phyloP scores from a whole-genome alignment of 2,329 filamentous ascomycete species.

The Cladosporium velox region DNA sequence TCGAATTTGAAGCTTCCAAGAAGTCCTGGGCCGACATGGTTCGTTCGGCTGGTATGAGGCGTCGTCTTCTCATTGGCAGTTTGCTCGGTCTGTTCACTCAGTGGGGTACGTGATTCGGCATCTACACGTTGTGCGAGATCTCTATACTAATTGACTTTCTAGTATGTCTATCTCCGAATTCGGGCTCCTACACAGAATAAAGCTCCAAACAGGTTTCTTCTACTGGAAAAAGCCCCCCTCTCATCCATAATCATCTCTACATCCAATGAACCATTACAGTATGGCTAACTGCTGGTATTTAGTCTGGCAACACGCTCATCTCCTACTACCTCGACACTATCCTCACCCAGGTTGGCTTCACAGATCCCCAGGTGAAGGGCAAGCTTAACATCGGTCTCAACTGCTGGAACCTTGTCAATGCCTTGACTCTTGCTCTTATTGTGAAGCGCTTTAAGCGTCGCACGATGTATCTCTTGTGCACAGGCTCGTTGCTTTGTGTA shows the following conservation, averaged over 20 bases:
- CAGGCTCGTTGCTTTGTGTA: constrained; percentile 36
- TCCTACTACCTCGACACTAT: constrained; percentile 40
- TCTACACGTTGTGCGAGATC: not conserved
- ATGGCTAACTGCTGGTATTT: not conserved
- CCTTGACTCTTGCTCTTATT: constrained; percentile 42
- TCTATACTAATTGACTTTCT: not conserved
- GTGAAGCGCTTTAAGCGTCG: constrained; percentile 45
- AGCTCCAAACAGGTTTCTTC: not conserved
- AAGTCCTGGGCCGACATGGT: constrained; percentile 63
- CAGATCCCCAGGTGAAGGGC: constrained; percentile 33
- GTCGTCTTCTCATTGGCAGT: constrained; percentile 53
- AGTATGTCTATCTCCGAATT: not conserved
- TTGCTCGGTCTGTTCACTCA: constrained; percentile 57
- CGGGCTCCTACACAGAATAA: not conserved
- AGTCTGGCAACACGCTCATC: constrained; percentile 52
- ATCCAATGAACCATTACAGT: not conserved
- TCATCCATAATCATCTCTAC: not conserved
- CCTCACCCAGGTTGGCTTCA: constrained; percentile 36
- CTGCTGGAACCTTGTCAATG: constrained; percentile 47
- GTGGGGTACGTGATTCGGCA: constrained; percentile 38
- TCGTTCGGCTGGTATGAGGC: constrained; percentile 54
- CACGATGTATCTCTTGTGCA: constrained; percentile 51
- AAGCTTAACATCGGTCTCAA: constrained; percentile 42
- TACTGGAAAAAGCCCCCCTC: no score
- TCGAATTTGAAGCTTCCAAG: constrained; percentile 57